Base-by-base conservation (phyloP, 2,329 filamentous ascomycete genomes). In the Magnaporthales sp. region DNA sequence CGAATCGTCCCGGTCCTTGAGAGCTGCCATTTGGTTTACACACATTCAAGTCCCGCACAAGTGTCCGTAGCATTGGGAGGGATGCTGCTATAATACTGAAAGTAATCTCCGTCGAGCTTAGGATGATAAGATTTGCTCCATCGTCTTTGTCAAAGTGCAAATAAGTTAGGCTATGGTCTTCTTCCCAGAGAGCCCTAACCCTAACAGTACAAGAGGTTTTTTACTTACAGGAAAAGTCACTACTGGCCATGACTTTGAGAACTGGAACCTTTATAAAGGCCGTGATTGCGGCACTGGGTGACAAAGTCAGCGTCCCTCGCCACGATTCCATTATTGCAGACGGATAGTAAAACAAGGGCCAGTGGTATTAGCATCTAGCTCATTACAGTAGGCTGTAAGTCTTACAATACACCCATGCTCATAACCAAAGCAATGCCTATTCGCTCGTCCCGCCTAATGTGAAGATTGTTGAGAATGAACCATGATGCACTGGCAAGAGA, bases 21-120 rank as follows among this genome's bases (percentile, higher is more conserved):
- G 32, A 4, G 32, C 32, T 38, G 32, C 32, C 32, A 11, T 38
- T 38, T 38, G 32, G 11, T 15, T 38, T 38, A 38, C 32, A 38
- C 27, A n/a, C 61, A 13, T 32, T 29, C 22, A 62, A 22, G 11
- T 62, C 61, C 8, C 61, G 64, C 10, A 71, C 68, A 10, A 75
- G 66, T 3, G 73, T 73, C 7, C 74, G 73, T 27, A 76, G 70
- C 38, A 74, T 72, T 3, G 74, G 74, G 13, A 76, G 71, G 3
- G 71, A 75, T 5, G 74, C 71, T 0, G 75, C 73, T 66, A 76
- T 73, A 63, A 76, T 75, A 15, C 74, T 75, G 13, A 75, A 68
- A 10, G 72, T 70, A 0, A 71, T 71, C 62, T 76, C 75, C 13
- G 73, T 74, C 30, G 71, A 31, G 19, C 29, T 11, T 0, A 62